These are phyloP conservation scores for Mycena polygramma DNA, from an alignment of 768 basidiomycete genomes.

Conservation along the genomic window DNA sequence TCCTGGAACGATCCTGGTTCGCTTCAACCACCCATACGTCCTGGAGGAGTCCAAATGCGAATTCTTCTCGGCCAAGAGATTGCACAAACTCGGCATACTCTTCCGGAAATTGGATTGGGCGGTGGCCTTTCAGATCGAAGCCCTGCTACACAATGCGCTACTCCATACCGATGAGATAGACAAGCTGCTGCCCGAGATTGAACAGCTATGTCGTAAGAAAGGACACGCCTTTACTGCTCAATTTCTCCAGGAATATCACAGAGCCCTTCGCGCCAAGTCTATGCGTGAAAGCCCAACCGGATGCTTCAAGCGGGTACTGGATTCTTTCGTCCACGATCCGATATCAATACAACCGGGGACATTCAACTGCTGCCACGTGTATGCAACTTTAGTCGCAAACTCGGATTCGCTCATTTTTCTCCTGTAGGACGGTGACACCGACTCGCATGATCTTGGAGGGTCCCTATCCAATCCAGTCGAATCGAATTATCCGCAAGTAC, in stretches of 20 bases:
- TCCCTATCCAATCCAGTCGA: constrained; percentile 81
- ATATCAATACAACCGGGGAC: constrained; percentile 49
- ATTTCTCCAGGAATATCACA: constrained; percentile 68
- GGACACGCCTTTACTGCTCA: constrained; percentile 53
- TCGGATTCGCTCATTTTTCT: neutral
- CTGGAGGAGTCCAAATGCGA: constrained; percentile 64
- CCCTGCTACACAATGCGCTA: constrained; percentile 71
- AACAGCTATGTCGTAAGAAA: constrained; percentile 50
- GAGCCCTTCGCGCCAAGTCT: constrained; percentile 60
- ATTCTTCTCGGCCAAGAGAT: constrained; percentile 64
- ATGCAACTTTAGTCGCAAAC: constrained; percentile 1
- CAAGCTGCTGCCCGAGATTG: constrained; percentile 59
- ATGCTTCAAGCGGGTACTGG: constrained; percentile 60
- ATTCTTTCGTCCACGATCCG: constrained; percentile 43
- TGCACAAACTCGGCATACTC: constrained; percentile 60
- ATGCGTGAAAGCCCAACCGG: constrained; percentile 52
- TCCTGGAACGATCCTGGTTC: constrained; percentile 50
- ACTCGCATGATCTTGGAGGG: constrained; percentile 83
- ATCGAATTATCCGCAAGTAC: constrained; percentile 82
- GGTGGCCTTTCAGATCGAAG: constrained; percentile 84
- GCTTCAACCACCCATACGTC: constrained; percentile 45
- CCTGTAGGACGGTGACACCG: constrained; percentile 71
- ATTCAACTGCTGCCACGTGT: constrained; percentile 79
- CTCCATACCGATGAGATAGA: constrained; percentile 72
- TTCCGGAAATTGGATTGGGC: constrained; percentile 68